phyloP scores from a whole-genome alignment of 805 yeast species.

The Isabelozyma gotoi region DNA sequence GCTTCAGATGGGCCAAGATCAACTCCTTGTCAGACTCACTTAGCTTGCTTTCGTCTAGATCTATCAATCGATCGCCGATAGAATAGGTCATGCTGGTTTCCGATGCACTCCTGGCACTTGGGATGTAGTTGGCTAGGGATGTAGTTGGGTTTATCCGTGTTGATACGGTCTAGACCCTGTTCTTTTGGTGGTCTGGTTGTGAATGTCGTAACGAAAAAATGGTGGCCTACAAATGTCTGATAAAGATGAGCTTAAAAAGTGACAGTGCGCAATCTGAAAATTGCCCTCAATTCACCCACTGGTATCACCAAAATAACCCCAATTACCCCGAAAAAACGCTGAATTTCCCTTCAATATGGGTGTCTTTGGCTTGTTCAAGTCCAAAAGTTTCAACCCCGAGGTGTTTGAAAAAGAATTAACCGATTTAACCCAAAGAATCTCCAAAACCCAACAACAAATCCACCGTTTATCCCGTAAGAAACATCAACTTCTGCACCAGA shows the following conservation, averaged over 20 bases:
- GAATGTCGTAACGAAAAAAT: no score
- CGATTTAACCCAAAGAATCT: constrained; percentile 25
- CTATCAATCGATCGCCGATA: constrained; percentile 33
- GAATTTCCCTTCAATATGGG: no score
- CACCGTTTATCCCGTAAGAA: constrained; percentile 15
- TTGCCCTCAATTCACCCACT: no score
- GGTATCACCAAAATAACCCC: no score
- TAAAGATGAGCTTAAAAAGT: no score
- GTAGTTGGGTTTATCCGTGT: no score
- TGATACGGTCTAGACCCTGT: no score
- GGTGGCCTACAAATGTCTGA: no score
- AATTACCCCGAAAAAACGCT: no score
- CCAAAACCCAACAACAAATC: constrained; percentile 24
- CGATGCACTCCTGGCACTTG: not conserved
- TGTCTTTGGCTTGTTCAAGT: constrained; percentile 25
- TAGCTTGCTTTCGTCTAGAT: constrained; percentile 17
- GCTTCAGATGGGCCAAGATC: constrained; percentile 23
- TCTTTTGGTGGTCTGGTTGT: no score
- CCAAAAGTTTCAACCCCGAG: constrained; percentile 27
- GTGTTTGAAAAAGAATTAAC: constrained; percentile 34
- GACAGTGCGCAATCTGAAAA: no score
- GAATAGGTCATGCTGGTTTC: constrained; percentile 31
- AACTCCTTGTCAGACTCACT: constrained; percentile 23
- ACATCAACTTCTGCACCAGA: constrained; percentile 10
- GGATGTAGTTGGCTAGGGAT: no score